phyloP scores from a whole-genome alignment of 2,329 filamentous ascomycete species.

The Rutstroemia sp. region DNA sequence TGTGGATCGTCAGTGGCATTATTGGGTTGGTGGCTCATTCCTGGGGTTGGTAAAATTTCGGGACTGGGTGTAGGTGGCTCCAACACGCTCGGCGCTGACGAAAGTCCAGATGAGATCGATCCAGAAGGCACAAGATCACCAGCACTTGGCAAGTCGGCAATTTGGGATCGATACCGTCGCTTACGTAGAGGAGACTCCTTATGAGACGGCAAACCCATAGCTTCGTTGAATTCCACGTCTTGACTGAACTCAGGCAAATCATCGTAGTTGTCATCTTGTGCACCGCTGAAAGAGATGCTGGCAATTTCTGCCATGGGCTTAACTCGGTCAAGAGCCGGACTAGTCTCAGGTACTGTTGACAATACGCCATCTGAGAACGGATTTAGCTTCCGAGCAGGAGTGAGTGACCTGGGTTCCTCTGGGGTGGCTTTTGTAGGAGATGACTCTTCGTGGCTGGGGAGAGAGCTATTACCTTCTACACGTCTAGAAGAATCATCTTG shows the following conservation, averaged over 20 bases:
- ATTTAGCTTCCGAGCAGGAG: constrained; percentile 2
- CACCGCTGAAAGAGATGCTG: constrained; percentile 17
- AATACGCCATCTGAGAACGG: constrained; percentile 9
- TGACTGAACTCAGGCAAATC: constrained; percentile 24
- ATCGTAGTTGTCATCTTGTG: constrained; percentile 13
- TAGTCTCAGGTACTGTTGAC: constrained; percentile 26
- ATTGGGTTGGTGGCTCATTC: too few relatives aligned
- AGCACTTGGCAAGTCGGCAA: background rate
- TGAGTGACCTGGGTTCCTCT: background rate
- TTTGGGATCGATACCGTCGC: background rate
- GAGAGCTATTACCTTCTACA: background rate
- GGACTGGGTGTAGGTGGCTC: background rate
- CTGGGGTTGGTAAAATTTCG: background rate
- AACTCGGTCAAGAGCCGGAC: constrained; percentile 17
- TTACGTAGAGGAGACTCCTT: background rate
- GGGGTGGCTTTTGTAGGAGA: background rate
- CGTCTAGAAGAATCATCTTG: background rate
- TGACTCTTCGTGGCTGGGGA: too few relatives aligned
- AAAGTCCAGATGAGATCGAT: background rate
- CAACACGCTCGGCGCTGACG: background rate
- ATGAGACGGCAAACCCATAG: constrained; percentile 7
- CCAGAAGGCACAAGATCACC: background rate
- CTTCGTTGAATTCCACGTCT: constrained; percentile 21
- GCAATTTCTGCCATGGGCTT: constrained; percentile 25
- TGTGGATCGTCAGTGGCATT: too few relatives aligned